Base-by-base conservation (phyloP, 2,329 filamentous ascomycete species). In the Alternaria gansuensis region DNA sequence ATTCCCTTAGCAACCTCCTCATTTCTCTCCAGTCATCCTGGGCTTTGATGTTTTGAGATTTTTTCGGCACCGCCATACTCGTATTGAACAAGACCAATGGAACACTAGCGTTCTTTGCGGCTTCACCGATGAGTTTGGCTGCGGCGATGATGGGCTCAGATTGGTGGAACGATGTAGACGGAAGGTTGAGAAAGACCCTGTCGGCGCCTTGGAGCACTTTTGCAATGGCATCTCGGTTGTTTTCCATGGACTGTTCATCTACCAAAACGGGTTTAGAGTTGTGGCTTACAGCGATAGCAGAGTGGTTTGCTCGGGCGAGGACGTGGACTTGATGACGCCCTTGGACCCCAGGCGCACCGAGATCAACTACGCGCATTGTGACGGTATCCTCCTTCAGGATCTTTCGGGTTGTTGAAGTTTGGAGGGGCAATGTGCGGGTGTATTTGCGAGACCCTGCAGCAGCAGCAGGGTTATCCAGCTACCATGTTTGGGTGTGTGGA, bases 11-110 rank as follows among this genome's bases (percentile, higher is more conserved):
- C 7, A 77, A 36, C 0, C 56, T 56, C 8, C 72, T 69, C 63
- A 79, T 79, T 41, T 65, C 60, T 24, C 72, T 49, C 3, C 72
- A 56, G 39, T 75, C 72, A 6, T 75, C 72, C 34, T 75, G 72
- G 5, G 71, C 70, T 59, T 64, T 69, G 46, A 74, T 73, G 14
- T 59, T 63, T 29, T 74, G 70, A 2, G 56, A 33, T 13, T 55
- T 29, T 11, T 64, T 54, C 9, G 72, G 64, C 2, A 75, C 60
- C 0, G 71, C 69, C 71, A 74, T 75, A 43, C 64, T 68, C 5
- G 71, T 70, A 45, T 75, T 75, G 61, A 75, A 75, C 4, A 74
- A 41, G 13, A 75, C 63, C 29, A 73, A 49, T 0, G 44, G 28
- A 0, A 74, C 63, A 10, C 54, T 54, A 1, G 50, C 44, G 23